phyloP scores from a whole-genome alignment of 2,329 filamentous ascomycete species.

The Chaetomium globosum region DNA sequence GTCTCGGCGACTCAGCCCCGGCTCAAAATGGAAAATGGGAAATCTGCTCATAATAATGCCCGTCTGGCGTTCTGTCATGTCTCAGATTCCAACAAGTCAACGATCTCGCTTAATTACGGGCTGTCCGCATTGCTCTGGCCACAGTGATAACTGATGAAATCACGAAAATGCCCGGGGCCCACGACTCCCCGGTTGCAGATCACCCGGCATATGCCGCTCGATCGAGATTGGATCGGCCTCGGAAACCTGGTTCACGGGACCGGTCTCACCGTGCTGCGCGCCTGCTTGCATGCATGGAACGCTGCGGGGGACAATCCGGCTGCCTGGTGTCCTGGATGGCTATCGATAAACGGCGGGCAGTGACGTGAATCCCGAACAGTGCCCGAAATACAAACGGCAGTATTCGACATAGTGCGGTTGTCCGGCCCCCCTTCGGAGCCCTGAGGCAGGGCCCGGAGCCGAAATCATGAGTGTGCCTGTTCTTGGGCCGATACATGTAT shows the following conservation, averaged over 20 bases:
- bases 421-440: not conserved
- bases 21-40: not conserved
- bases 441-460: not conserved
- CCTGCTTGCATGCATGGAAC: slow-evolving; percentile 6
- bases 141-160: not conserved
- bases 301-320: not conserved
- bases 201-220: slow-evolving; percentile 28
- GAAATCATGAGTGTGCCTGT: not conserved
- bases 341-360: not conserved
- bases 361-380: not conserved
- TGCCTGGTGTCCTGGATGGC: not conserved
- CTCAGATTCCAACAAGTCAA: slow-evolving; percentile 6
- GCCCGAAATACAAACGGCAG: not conserved
- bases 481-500: slow-evolving; percentile 9
- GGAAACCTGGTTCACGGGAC: slow-evolving; percentile 32
- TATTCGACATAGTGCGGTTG: not conserved
- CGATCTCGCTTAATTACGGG: not conserved
- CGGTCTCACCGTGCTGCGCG: slow-evolving; percentile 16
- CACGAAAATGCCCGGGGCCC: not conserved
- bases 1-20: not conserved
- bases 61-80: slow-evolving; percentile 1
- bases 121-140: not conserved
- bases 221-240: slow-evolving; percentile 36
- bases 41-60: not conserved
- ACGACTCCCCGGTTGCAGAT: slow-evolving; percentile 23